Base-by-base conservation (phyloP, 2,329 filamentous ascomycete genomes). In the Exophiala phaeomuriformis region DNA sequence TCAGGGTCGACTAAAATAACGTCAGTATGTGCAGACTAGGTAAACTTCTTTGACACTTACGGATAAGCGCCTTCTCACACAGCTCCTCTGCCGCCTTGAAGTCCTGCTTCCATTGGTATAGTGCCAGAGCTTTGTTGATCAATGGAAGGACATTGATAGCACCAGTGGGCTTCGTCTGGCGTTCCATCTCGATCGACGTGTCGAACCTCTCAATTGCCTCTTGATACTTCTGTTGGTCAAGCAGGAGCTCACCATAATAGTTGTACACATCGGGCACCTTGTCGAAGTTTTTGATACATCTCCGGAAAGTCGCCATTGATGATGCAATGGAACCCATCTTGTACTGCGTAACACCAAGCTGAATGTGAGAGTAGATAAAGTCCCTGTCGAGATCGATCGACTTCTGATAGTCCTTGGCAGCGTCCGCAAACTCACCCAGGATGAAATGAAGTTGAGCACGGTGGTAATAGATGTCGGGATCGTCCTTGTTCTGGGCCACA, bases 311-410 rank as follows among this genome's bases (percentile, higher is more conserved):
- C 35, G 93, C 91, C 90, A 97, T 97, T 44, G 90, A 95, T 5
- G 90, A 96, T 5, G 93, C 93, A 54, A 98, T 87, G 31, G 89
- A 95, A 63, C 93, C 93, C 86, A 97, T 94, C 84, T 98, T 98
- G 79, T 98, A 98, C 74, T 98, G 93, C 47, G 93, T 98, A 49
- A 98, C 93, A 70, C 93, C 93, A 41, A 98, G 87, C 73, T 98
- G 93, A 66, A 98, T 98, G 75, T 98, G 93, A 5, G 91, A 97
- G 80, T 95, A 98, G 75, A 98, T 98, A 73, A 98, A 98, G 63
- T 88, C 84, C 64, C 83, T 81, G 76, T 98, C 93, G 31, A 98
- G 81, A 65, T 98, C 93, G 66, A 98, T 98, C 2, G 93, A 97
- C 75, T 95, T 96, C 71, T 98, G 93, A 76, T 98, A 98, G 75